Evolutionary conservation across 75 land plant species (phyloP), one percentile per base, ranked within the genome.

Genomic region (Ceratopteris richardii): DNA sequence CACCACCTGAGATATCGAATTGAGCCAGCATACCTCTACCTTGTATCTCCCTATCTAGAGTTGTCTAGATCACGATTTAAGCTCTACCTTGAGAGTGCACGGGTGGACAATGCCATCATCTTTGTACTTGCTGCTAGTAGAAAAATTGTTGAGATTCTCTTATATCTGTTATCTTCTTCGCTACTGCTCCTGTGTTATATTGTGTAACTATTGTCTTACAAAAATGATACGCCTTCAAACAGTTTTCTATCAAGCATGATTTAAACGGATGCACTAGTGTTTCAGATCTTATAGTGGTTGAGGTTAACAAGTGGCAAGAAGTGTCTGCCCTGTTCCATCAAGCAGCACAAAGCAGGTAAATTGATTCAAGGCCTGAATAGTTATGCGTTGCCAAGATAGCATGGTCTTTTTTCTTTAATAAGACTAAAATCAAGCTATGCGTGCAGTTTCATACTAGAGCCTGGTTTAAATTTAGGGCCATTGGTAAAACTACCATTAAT

Each of bases 401-500:
- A 17, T 4, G 48, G 14, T n/a, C n/a, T 46, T 5, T 4, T 2
- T 46, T 46, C 48, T 4, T 46, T 7, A 46, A 3, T 7, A 17
- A 4, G 3, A 3, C 14, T n/a, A 2, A n/a, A 46, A 17, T n/a
- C 48, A 46, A n/a, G n/a, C 5, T 52, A 3, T 52, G 29, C 23
- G 4, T 22, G 2, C 25, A 4, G 22, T 18, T 46, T 18, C 50
- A 6, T 3, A n/a, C 17, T 46, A 6, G 50, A 21, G 18, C 4
- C 3, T 5, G 22, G 4, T 46, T 21, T 21, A 17, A 21, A 48
- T 11, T 17, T 42, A 70, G 70, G 70, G 57, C 74, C 28, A 72
- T 71, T 16, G 74, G 72, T 23, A 66, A 41, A 57, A 71, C 74
- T 42, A 63, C 71, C 25, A 71, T 71, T 55, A 71, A 71, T 37